A percentile compares a stretch with the other conserved stretches of the same genome.
These are phyloP conservation scores for Bauhinia variegata DNA, from an alignment of 306 rosid genomes.

Conservation along the genomic window DNA sequence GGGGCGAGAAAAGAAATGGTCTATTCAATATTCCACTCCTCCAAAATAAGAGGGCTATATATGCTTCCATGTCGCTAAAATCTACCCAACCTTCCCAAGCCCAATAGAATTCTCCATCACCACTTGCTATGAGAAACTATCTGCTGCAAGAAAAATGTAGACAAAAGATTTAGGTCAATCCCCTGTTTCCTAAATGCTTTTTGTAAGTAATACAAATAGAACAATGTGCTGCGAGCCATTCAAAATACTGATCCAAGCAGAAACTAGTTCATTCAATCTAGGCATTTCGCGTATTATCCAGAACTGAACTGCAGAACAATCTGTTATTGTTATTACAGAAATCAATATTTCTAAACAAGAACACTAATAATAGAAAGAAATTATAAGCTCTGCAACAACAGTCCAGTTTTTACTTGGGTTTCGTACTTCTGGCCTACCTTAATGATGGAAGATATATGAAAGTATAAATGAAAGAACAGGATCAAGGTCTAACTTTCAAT, in stretches of 20 bases:
- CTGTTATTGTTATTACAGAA: too few species aligned
- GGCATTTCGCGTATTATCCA: not conserved
- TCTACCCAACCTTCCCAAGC: constrained; percentile 30
- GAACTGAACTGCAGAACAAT: not conserved
- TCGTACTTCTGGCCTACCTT: too few species aligned
- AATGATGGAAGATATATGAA: too few species aligned
- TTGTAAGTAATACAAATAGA: constrained; percentile 11
- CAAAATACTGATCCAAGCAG: not conserved
- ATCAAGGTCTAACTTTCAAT: too few species aligned
- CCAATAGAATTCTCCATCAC: constrained; percentile 31
- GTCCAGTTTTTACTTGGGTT: too few species aligned
- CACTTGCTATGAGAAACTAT: constrained; percentile 48
- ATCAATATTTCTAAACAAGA: too few species aligned
- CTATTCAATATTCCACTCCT: constrained; percentile 8
- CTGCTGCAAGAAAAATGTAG: constrained; percentile 26
- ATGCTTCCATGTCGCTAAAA: constrained; percentile 41
- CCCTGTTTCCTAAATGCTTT: not conserved
- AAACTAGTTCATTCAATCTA: not conserved
- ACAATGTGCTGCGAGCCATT: constrained; percentile 2
- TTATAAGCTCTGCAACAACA: not conserved
- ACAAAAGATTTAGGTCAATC: not conserved
- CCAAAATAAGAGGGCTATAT: constrained; percentile 36
- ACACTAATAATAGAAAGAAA: not conserved
- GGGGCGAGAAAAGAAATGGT: too few species aligned
- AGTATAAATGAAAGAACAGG: too few species aligned